Percentiles rank a stretch among this genome's conserved stretches.
Conservation (phyloP, 2,329 filamentous ascomycete species). For the Fusarium paranaense region DNA sequence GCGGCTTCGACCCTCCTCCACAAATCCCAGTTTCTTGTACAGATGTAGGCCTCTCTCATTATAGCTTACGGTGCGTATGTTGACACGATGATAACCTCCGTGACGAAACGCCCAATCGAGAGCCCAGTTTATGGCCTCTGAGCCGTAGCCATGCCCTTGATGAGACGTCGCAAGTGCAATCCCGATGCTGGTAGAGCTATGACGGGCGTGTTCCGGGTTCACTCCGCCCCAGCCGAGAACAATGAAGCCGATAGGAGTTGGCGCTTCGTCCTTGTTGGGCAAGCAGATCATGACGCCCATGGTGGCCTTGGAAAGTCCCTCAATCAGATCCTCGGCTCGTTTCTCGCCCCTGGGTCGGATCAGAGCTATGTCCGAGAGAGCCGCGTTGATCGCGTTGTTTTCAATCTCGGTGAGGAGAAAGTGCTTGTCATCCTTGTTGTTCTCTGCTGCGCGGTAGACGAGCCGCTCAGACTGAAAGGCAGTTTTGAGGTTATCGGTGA, state of each 20-base stretch:
- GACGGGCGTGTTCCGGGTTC: not conserved
- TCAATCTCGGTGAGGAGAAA: conserved; percentile 22
- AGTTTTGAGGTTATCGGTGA: not conserved
- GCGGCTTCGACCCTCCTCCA: conserved; percentile 55
- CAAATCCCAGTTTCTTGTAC: conserved; percentile 60
- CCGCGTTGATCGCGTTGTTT: conserved; percentile 16
- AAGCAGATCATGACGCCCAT: conserved; percentile 20
- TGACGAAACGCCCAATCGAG: conserved; percentile 59
- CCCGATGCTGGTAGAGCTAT: conserved; percentile 43
- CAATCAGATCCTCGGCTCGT: not conserved
- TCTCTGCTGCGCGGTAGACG: conserved; percentile 19
- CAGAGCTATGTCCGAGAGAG: conserved; percentile 2
- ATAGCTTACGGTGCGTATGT: conserved; percentile 53
- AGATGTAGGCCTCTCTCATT: conserved; percentile 56
- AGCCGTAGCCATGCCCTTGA: conserved; percentile 58
- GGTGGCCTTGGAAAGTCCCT: not conserved
- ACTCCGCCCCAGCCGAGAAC: conserved; percentile 15
- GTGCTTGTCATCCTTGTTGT: conserved; percentile 16
- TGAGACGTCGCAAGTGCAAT: conserved; percentile 50
- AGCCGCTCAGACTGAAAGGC: conserved; percentile 32
- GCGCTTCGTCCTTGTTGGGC: not conserved
- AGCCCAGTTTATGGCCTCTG: conserved; percentile 60
- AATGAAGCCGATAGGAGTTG: conserved; percentile 17
- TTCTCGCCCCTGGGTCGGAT: conserved; percentile 11
- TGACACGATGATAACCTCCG: conserved; percentile 58